Conservation (phyloP, 768 basidiomycete species). For the Mycena vitilis region DNA sequence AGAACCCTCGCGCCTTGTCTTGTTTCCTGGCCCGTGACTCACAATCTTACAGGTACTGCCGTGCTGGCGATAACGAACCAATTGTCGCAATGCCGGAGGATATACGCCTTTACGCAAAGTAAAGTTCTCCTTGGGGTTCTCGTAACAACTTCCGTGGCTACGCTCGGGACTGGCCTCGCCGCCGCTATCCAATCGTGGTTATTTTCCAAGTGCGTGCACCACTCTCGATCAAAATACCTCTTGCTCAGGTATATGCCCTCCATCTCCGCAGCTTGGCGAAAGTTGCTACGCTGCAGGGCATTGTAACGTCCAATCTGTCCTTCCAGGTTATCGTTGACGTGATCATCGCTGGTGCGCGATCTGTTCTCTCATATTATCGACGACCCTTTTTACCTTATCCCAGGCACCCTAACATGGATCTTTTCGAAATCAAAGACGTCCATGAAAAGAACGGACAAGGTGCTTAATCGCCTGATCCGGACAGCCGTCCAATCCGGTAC, state of each 20-base stretch:
- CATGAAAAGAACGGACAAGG: constrained; percentile 12
- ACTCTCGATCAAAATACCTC: background rate
- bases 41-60: constrained; percentile 5
- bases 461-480: constrained; percentile 16
- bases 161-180: constrained; percentile 2
- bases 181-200: constrained; percentile 12
- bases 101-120: constrained; percentile 13
- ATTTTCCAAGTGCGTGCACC: background rate
- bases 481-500: constrained; percentile 13
- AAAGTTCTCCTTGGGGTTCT: constrained; percentile 8
- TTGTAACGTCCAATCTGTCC: constrained; percentile 8
- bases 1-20: background rate
- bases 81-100: constrained; percentile 14
- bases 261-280: background rate
- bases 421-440: constrained; percentile 17
- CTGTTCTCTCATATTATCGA: background rate
- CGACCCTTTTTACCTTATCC: too few relatives aligned
- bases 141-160: background rate
- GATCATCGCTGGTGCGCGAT: constrained; percentile 11
- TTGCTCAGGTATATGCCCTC: background rate
- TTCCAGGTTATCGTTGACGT: constrained; percentile 13
- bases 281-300: constrained; percentile 1
- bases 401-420: background rate
- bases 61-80: constrained; percentile 21
- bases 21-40: background rate